These are phyloP conservation scores for Alternaria ethzedia DNA, from an alignment of 2,329 filamentous ascomycete species.

Conservation along the genomic window DNA sequence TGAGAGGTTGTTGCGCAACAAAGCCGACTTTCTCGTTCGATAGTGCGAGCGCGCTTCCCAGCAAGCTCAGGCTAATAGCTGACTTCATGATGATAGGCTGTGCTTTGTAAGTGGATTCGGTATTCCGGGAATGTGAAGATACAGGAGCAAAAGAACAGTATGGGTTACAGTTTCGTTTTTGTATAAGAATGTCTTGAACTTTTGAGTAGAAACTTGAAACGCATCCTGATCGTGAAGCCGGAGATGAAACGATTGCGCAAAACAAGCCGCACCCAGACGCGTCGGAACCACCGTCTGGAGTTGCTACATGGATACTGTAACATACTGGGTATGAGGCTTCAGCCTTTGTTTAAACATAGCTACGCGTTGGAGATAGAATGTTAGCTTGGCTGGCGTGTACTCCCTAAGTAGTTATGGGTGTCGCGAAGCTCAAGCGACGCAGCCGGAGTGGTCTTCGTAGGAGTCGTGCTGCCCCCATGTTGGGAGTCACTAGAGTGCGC, in stretches of 20 bases:
- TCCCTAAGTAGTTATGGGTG: background rate
- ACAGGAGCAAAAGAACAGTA: background rate
- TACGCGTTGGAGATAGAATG: background rate
- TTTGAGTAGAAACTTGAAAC: slow-evolving; percentile 26
- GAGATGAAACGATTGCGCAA: slow-evolving; percentile 28
- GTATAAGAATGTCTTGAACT: background rate
- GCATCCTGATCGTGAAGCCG: slow-evolving; percentile 20
- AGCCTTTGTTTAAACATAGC: background rate
- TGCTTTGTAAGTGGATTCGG: background rate
- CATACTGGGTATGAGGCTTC: background rate
- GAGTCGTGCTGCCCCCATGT: no score
- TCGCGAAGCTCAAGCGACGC: background rate
- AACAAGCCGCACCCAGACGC: background rate
- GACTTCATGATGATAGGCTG: slow-evolving; percentile 26
- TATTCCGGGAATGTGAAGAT: background rate
- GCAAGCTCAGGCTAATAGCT: slow-evolving; percentile 24
- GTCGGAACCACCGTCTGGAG: background rate
- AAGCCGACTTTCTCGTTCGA: slow-evolving; percentile 27
- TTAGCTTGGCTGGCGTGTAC: background rate
- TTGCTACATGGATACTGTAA: background rate
- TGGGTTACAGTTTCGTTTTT: background rate
- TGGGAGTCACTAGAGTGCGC: background rate
- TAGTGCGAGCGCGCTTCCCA: slow-evolving; percentile 31
- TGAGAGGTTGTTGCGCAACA: slow-evolving; percentile 26
- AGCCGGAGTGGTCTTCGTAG: background rate